Percentiles rank a stretch among this genome's conserved stretches.
Conservation (phyloP, 2,329 filamentous ascomycete species). For the Trichoderma citrinoviride region DNA sequence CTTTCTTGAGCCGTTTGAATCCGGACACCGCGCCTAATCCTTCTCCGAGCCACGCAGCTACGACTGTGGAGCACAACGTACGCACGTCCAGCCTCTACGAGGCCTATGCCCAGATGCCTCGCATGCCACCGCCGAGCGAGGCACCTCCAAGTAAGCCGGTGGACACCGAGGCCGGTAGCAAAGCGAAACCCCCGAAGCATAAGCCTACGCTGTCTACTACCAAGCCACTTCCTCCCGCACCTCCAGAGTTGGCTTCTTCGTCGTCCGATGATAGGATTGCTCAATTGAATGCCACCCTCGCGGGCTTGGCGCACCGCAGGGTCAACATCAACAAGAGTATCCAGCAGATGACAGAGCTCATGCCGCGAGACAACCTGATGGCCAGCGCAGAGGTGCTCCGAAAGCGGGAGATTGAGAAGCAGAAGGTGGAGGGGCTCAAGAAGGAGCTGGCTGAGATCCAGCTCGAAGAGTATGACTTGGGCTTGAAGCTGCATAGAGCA, state of each 20-base stretch:
- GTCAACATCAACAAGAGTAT: constrained; percentile 71
- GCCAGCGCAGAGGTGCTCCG: constrained; percentile 61
- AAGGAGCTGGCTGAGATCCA: constrained; percentile 69
- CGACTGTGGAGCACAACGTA: neutral
- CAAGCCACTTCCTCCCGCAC: constrained; percentile 61
- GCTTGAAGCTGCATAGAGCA: constrained; percentile 69
- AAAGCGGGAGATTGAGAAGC: constrained; percentile 56
- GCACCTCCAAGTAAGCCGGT: neutral
- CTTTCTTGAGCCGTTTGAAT: constrained; percentile 36
- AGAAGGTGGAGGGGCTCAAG: constrained; percentile 64
- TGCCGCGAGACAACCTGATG: constrained; percentile 68
- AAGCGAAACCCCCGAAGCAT: constrained; percentile 20
- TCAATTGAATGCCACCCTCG: constrained; percentile 63
- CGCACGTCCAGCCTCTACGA: constrained; percentile 11
- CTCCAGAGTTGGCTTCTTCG: constrained; percentile 52
- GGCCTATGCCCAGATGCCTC: neutral
- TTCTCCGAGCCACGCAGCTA: constrained; percentile 11
- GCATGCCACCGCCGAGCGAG: neutral
- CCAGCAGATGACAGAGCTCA: constrained; percentile 72
- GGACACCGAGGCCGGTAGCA: constrained; percentile 14
- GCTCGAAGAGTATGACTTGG: constrained; percentile 75
- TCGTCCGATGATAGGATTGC: constrained; percentile 60
- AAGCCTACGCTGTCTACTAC: constrained; percentile 41
- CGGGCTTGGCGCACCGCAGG: constrained; percentile 63
- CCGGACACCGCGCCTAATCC: constrained; percentile 29